Evolutionary conservation across 371 early-diverging fungal species (phyloP).

Genomic region (Vittaforma corneae): DNA sequence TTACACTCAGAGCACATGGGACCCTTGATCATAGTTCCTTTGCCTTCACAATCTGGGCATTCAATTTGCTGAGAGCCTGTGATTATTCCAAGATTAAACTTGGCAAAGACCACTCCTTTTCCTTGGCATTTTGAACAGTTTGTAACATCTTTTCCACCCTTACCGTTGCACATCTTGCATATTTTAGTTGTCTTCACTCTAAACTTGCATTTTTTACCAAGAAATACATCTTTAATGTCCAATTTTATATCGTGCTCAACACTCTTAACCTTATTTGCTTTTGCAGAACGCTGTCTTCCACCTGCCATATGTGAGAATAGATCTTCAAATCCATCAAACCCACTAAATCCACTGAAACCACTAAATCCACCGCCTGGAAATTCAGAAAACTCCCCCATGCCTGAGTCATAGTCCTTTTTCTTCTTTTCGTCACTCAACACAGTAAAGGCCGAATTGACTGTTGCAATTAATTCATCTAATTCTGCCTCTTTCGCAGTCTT

Average conservation of each 20-base stretch:
- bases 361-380: constrained; percentile 17
- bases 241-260: constrained; percentile 40
- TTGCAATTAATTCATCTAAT: constrained; percentile 41
- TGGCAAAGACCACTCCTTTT: constrained; percentile 33
- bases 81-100: constrained; percentile 38
- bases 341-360: constrained; percentile 9
- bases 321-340: constrained; percentile 48
- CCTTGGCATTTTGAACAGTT: constrained; percentile 54
- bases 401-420: constrained; percentile 52
- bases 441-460: constrained; percentile 50
- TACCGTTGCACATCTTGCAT: constrained; percentile 53
- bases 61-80: constrained; percentile 31
- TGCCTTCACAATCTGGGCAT: constrained; percentile 48
- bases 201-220: constrained; percentile 39
- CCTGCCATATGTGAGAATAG: constrained; percentile 43
- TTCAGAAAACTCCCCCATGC: constrained; percentile 32
- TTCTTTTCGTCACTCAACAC: constrained; percentile 50
- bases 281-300: constrained; percentile 12
- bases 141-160: constrained; percentile 43
- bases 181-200: constrained; percentile 42
- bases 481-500: constrained; percentile 36
- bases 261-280: constrained; percentile 38
- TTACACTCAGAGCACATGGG: constrained; percentile 47
- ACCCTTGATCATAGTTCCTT: constrained; percentile 38
- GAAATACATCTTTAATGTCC: constrained; percentile 43